These are phyloP conservation scores for Kuraishia floccosa DNA, from an alignment of 805 yeast species.

Conservation along the genomic window DNA sequence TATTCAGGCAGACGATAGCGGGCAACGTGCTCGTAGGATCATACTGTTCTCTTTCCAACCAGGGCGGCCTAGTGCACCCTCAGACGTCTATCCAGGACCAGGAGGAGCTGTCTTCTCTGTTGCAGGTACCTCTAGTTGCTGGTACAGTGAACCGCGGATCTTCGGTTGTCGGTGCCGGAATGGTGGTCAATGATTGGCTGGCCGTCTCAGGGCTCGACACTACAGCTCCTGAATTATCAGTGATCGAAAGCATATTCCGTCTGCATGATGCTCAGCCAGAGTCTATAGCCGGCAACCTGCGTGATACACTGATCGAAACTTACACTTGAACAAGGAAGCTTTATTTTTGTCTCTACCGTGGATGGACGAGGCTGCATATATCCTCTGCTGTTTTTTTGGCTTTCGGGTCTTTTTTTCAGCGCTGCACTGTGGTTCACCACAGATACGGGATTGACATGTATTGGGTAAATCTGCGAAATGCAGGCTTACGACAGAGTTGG, in stretches of 20 bases:
- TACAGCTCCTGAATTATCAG: slow-evolving; percentile 97
- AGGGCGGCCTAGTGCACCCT: slow-evolving; percentile 98
- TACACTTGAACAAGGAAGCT: too few relatives aligned
- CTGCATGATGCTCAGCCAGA: slow-evolving; percentile 88
- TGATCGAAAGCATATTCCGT: slow-evolving; percentile 91
- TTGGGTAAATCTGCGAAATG: background rate
- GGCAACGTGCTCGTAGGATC: slow-evolving; percentile 97
- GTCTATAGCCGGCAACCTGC: slow-evolving; percentile 70
- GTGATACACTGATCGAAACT: slow-evolving; percentile 89
- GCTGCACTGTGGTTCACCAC: too few relatives aligned
- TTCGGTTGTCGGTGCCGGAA: slow-evolving; percentile 95
- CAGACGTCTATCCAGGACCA: slow-evolving; percentile 96
- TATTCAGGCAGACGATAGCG: slow-evolving; percentile 97
- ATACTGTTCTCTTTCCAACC: slow-evolving; percentile 88
- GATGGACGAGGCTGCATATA: too few relatives aligned
- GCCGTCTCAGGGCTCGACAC: slow-evolving; percentile 97
- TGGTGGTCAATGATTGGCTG: slow-evolving; percentile 97
- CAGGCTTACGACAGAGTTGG: too few relatives aligned
- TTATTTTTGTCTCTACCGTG: background rate
- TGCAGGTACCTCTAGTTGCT: slow-evolving; percentile 96
- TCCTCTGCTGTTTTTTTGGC: too few relatives aligned
- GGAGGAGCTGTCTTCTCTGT: slow-evolving; percentile 89
- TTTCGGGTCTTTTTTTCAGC: too few relatives aligned
- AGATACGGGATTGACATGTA: too few relatives aligned
- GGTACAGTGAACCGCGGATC: slow-evolving; percentile 99